Percentiles rank a stretch among this genome's conserved stretches.
Conservation (phyloP, 257 asterid genomes). For the Ehretia macrophylla region DNA sequence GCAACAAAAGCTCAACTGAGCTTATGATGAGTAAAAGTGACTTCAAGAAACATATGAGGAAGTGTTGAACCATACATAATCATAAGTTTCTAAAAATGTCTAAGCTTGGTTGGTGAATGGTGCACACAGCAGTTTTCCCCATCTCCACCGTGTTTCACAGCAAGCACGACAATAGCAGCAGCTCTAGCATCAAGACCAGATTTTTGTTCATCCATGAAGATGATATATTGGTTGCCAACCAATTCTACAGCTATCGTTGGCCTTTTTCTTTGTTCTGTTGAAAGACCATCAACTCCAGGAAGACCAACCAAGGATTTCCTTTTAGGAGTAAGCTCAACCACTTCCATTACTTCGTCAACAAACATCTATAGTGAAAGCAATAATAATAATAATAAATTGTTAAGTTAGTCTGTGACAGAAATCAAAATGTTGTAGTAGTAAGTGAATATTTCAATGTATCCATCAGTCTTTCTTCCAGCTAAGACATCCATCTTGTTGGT, state of each 20-base stretch:
- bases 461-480: conserved; percentile 64
- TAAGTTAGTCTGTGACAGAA: no score
- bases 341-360: conserved; percentile 46
- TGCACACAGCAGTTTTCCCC: no score
- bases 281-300: conserved; percentile 51
- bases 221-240: conserved; percentile 58
- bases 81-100: conserved; percentile 61
- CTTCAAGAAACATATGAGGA: no score
- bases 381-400: not conserved
- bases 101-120: conserved; percentile 61
- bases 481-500: conserved; percentile 67
- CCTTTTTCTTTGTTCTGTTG: conserved; percentile 56
- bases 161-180: conserved; percentile 63
- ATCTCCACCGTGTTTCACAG: conserved; percentile 47
- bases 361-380: conserved; percentile 41
- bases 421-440: not conserved
- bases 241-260: conserved; percentile 53
- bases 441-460: conserved; percentile 25
- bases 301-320: conserved; percentile 42
- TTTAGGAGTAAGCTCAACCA: conserved; percentile 44
- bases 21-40: no score
- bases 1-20: no score
- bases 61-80: no score
- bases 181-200: conserved; percentile 69
- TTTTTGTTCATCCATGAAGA: conserved; percentile 58